Conservation (phyloP, 768 basidiomycete species). For the Russula emetica region DNA sequence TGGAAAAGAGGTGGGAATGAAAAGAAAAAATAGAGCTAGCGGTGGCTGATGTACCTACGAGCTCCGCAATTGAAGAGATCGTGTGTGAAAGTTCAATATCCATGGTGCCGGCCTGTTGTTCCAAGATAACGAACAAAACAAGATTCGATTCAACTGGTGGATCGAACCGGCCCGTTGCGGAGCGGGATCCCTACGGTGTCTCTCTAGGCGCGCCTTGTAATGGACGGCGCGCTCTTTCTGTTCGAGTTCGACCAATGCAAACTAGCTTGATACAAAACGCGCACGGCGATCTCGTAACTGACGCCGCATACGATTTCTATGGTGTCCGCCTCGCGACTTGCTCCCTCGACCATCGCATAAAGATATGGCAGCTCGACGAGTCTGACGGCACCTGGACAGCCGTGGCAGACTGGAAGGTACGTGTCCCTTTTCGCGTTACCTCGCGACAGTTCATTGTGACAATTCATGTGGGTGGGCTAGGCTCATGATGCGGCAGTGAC, state of each 20-base stretch:
- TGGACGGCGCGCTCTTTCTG: neutral
- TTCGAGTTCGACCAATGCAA: conserved; percentile 54
- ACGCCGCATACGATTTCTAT: conserved; percentile 88
- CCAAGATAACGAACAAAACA: too few relatives aligned
- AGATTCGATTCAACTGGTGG: too few relatives aligned
- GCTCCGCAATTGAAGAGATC: conserved; percentile 1
- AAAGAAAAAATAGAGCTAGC: neutral
- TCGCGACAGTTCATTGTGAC: conserved; percentile 8
- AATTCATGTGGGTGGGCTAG: conserved; percentile 37
- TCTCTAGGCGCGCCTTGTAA: neutral
- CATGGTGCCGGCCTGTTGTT: neutral
- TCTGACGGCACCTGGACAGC: conserved; percentile 66
- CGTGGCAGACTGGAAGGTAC: conserved; percentile 89
- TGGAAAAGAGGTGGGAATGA: neutral
- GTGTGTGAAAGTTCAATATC: conserved; percentile 19
- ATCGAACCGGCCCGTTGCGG: conserved; percentile 3
- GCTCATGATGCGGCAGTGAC: conserved; percentile 94
- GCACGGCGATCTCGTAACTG: conserved; percentile 78
- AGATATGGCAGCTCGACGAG: conserved; percentile 80
- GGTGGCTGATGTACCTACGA: conserved; percentile 2
- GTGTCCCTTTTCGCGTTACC: conserved; percentile 23
- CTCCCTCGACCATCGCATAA: conserved; percentile 82
- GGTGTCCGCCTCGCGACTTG: conserved; percentile 78
- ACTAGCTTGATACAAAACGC: conserved; percentile 74
- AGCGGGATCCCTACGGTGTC: neutral